Evolutionary conservation across 495 filamentous ascomycete genomes (phyloP).

Genomic region (Podospora tetraspora): DNA sequence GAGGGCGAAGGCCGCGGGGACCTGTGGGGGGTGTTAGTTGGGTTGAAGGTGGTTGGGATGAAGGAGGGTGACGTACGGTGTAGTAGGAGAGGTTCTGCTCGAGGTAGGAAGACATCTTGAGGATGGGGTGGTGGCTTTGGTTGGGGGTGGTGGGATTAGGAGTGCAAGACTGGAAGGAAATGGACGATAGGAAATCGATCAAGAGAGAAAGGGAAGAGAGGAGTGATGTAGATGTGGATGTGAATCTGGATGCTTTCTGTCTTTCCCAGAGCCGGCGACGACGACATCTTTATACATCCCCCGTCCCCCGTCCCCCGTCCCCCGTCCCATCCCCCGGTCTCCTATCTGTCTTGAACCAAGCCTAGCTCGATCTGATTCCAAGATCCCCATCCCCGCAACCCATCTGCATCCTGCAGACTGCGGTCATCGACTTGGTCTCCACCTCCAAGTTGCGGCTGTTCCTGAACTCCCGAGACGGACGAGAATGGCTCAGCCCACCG

Average conservation of each 20-base stretch:
- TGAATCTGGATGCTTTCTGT: neutral
- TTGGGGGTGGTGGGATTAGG: neutral
- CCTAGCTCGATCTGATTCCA: neutral
- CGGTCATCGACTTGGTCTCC: neutral
- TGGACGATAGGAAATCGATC: neutral
- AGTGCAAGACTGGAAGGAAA: neutral
- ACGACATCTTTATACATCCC: neutral
- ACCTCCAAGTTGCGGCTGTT: neutral
- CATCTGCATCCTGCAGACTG: neutral
- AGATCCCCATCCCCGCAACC: neutral
- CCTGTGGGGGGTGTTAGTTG: constrained; percentile 20
- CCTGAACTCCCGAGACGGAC: neutral
- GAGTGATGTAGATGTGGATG: neutral
- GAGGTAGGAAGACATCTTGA: neutral
- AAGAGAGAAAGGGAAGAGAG: neutral
- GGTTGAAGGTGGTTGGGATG: neutral
- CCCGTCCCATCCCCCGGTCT: neutral
- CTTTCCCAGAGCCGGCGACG: neutral
- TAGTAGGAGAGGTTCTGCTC: constrained; percentile 40
- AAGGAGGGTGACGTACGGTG: constrained; percentile 30
- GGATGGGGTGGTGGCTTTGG: neutral
- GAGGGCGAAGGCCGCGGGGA: constrained; percentile 44
- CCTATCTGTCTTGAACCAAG: neutral
- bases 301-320: neutral
- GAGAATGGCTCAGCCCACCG: neutral